Conservation (phyloP, 805 yeast genomes). For the Yarrowia divulgata region DNA sequence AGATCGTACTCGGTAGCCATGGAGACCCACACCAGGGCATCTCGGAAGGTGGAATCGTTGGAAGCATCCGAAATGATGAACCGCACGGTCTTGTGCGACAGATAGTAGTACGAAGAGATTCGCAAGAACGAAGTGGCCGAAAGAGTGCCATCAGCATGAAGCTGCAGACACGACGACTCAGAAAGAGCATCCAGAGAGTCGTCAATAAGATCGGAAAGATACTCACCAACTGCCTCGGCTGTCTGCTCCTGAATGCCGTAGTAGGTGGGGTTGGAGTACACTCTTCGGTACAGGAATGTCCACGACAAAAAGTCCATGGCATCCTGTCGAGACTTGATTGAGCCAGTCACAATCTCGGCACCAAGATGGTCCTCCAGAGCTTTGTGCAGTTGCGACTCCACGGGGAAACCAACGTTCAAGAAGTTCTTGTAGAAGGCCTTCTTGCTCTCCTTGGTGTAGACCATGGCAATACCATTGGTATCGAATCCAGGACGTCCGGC, state of each 20-base stretch:
- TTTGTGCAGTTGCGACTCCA: slow-evolving; percentile 78
- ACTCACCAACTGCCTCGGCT: slow-evolving; percentile 51
- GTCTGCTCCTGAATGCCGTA: slow-evolving; percentile 75
- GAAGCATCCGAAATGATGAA: slow-evolving; percentile 63
- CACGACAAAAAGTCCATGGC: slow-evolving; percentile 79
- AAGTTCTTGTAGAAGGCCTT: slow-evolving; percentile 80
- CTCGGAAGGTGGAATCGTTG: slow-evolving; percentile 59
- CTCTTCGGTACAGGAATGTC: slow-evolving; percentile 76
- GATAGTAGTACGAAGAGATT: slow-evolving; percentile 88
- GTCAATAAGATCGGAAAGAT: slow-evolving; percentile 63
- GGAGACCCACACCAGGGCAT: slow-evolving; percentile 67
- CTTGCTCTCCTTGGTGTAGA: slow-evolving; percentile 76
- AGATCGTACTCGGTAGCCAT: slow-evolving; percentile 84
- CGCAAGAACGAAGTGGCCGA: slow-evolving; percentile 79
- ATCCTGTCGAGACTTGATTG: slow-evolving; percentile 67
- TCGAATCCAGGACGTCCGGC: slow-evolving; percentile 86
- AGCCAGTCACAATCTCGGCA: slow-evolving; percentile 77
- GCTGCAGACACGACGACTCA: slow-evolving; percentile 73
- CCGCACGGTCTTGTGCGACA: slow-evolving; percentile 88
- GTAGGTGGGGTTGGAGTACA: slow-evolving; percentile 78
- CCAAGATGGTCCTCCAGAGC: slow-evolving; percentile 81
- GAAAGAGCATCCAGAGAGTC: slow-evolving; percentile 67
- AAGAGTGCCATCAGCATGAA: slow-evolving; percentile 49
- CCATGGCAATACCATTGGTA: slow-evolving; percentile 78
- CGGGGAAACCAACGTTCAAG: slow-evolving; percentile 80